Evolutionary conservation across 805 yeast genomes (phyloP), one percentile per base, ranked within the genome.

Genomic region (Yamadazyma ubonensis): DNA sequence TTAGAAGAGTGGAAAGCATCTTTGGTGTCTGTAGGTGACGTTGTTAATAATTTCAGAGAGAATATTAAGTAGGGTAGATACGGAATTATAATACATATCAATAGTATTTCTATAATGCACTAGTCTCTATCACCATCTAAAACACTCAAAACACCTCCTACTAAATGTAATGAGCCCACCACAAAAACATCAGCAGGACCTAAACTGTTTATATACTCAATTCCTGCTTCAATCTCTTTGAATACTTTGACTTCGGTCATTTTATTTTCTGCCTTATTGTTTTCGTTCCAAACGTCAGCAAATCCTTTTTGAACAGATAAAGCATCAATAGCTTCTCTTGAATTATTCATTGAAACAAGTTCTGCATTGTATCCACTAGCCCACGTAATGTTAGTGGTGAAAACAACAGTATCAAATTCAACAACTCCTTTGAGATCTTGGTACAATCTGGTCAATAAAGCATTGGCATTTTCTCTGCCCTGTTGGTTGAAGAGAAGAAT

Each of bases 351-450:
- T 1, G 97, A 87, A 4, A 88, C 82, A 53, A 93, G 70, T 55
- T 93, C 99, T 5, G 80, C 75, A 44, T 83, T 80, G 59, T 88
- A 93, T 2, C 96, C 97, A 3, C 79, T 70, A 0, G 87, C 72
- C 93, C 95, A 91, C 5, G 98, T 93, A 33, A 88, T 80, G 63
- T 93, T 93, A 0, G 99, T 88, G 7, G 95, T 80, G 65, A 93
- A 95, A 4, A 90, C 70, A 2, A 78, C 95, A 43, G 82, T 78
- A 58, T 86, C 91, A 51, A 90, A 87, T 14, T 58, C 58, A 8
- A 78, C 56, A 3, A 59, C 61, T 1, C 60, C 56, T 12, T 61
- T 55, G 2, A 65, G 64, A 17, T 49, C 55, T 2, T 70, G 54
- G 54, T 75, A 66, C 18, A 93, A 66, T 39, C 70, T 67, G 14